Percentiles rank a stretch among this genome's conserved stretches.
Evolutionary conservation across 768 basidiomycete genomes (phyloP).

Genomic region (Crucibulum laeve): DNA sequence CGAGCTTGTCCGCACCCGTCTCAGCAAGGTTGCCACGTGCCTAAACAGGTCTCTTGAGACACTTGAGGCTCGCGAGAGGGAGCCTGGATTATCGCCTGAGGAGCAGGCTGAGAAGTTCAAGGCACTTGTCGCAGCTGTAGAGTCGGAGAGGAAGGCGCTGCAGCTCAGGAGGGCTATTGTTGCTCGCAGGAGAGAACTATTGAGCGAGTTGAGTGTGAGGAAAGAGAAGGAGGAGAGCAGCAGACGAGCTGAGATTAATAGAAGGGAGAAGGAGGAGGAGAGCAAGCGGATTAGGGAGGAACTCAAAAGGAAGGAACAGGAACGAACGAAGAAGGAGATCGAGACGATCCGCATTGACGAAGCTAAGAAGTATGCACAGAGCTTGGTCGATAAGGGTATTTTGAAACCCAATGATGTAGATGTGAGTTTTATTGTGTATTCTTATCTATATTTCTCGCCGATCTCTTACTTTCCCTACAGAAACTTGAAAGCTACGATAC

Average conservation of each 20-base stretch:
- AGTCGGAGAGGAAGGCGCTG: conserved; percentile 74
- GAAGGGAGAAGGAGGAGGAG: conserved; percentile 71
- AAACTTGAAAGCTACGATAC: conserved; percentile 84
- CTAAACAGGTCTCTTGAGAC: conserved; percentile 67
- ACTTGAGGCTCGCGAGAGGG: conserved; percentile 46
- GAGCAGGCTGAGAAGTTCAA: conserved; percentile 56
- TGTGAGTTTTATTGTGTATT: conserved; percentile 33
- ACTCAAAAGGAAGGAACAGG: conserved; percentile 55
- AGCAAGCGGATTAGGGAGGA: conserved; percentile 60
- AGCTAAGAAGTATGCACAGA: conserved; percentile 84
- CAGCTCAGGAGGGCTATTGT: conserved; percentile 76
- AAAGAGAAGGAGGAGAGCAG: conserved; percentile 89
- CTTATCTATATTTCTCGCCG: conserved; percentile 6
- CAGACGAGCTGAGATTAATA: conserved; percentile 62
- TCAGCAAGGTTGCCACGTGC: conserved; percentile 69
- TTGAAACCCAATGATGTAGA: conserved; percentile 60
- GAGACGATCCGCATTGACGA: conserved; percentile 78
- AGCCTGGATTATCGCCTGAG: conserved; percentile 38
- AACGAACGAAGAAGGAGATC: conserved; percentile 66
- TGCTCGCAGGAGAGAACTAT: conserved; percentile 78
- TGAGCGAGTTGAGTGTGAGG: conserved; percentile 77
- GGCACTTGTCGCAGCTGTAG: conserved; percentile 57
- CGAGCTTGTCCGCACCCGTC: conserved; percentile 71
- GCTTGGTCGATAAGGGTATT: conserved; percentile 74
- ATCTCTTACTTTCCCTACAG: conserved; percentile 27